Evolutionary conservation across 2,329 filamentous ascomycete genomes (phyloP).

Genomic region (Cladobotryum protrusum): DNA sequence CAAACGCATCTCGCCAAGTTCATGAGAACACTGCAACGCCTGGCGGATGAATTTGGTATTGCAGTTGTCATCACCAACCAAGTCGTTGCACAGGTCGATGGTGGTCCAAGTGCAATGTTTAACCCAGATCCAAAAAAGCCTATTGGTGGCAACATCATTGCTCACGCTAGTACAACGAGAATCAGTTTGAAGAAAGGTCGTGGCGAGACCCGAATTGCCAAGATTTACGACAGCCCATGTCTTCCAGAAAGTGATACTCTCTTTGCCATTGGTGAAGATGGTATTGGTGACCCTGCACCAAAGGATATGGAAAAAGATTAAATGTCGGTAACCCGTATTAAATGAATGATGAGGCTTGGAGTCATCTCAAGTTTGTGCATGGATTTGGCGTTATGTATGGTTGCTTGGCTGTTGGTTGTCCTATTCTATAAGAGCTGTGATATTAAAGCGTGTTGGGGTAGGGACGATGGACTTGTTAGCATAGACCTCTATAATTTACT

Average conservation of each 20-base stretch:
- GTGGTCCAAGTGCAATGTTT: constrained; percentile 95
- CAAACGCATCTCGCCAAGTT: constrained; percentile 87
- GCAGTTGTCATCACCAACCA: constrained; percentile 98
- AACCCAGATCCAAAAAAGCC: constrained; percentile 99
- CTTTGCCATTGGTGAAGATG: constrained; percentile 95
- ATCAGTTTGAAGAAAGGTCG: constrained; percentile 93
- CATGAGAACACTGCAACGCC: constrained; percentile 73
- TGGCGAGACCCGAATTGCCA: constrained; percentile 92
- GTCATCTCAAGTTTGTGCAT: constrained; percentile 20
- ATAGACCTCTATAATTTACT: too few species aligned
- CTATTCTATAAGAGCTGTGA: neutral
- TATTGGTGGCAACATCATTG: constrained; percentile 97
- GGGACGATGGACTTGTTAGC: too few species aligned
- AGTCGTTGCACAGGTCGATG: constrained; percentile 96
- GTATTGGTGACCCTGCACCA: constrained; percentile 89
- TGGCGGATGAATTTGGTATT: constrained; percentile 84
- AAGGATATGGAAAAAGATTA: constrained; percentile 89
- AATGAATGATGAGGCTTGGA: constrained; percentile 15
- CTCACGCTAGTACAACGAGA: constrained; percentile 91
- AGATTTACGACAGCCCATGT: constrained; percentile 98
- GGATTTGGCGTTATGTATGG: constrained; percentile 26
- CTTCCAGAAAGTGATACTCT: constrained; percentile 92
- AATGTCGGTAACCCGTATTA: constrained; percentile 4
- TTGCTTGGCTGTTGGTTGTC: constrained; percentile 1
- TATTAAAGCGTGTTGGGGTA: neutral